Evolutionary conservation across 176 grass and related monocot genomes (phyloP), one percentile per base, ranked within the genome.

Genomic region (Rhipidocladum racemiflorum): DNA sequence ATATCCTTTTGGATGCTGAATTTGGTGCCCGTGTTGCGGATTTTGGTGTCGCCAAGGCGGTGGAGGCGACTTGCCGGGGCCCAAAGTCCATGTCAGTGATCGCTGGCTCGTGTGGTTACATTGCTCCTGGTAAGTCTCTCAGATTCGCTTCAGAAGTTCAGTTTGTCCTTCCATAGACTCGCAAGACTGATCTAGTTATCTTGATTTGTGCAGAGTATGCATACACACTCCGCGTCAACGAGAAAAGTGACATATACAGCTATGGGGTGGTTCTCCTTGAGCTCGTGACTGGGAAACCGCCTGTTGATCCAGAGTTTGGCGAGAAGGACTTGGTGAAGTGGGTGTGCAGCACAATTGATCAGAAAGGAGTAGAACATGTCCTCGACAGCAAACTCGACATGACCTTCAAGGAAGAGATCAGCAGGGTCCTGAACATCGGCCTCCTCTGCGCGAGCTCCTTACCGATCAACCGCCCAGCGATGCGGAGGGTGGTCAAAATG

Each of bases 221-320:
- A 0, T 97, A 97, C 65, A 97, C 95, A 0, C 90, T 97, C 8
- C 92, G 82, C 17, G 95, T 97, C 16, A 97, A 86, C 34, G 95
- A 97, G 84, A 98, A 98, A 80, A 95, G 95, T 1, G 95, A 98
- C 84, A 93, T 85, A 13, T 98, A 98, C 61, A 98, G 95, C 71
- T 93, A 95, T 3, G 95, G 95, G 12, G 95, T 98, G 25, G 95
- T 98, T 15, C 90, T 98, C 49, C 86, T 98, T 0, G 95, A 98
- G 80, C 92, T 98, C 0, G 82, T 95, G 24, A 98, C 90, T 0
- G 95, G 95, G 30, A 98, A 89, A 2, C 95, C 81, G 0, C 88
- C 95, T 0, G 84, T 97, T 11, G 92, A 94, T 72, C 84, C 92
- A 0, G 92, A 97, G 81, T 94, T 93, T 4, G 95, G 95, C 0